Base-by-base conservation (phyloP, 2,329 filamentous ascomycete species). In the Trichoderma sp. region DNA sequence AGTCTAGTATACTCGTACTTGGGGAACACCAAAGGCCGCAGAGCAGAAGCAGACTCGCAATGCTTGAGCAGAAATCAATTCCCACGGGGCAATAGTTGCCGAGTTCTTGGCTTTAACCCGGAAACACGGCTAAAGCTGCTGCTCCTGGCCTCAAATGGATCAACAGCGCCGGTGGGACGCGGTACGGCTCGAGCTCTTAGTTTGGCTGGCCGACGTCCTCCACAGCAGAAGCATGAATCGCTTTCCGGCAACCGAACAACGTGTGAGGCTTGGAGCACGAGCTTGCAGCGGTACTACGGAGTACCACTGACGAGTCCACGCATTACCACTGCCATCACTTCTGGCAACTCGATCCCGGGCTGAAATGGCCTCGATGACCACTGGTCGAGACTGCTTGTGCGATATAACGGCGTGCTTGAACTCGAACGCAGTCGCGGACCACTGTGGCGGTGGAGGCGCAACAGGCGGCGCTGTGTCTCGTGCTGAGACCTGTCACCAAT, bases 181-280 rank as follows among this genome's bases (percentile, higher is more conserved):
- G 68, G 67, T 68, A 66, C 68, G 68, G 66, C 68, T 68, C 68
- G 66, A 64, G 62, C 57, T 65, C 59, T 66, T 66, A 68, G 58
- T 65, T 63, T 57, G n/a, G 56, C 65, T 63, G 63, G 43, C 50
- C 30, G 56, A 59, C 63, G 26, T 54, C 56, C 63, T 60, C 63
- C 63, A 60, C 63, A 52, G 34, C 44, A 43, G 43, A 60, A 45
- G 43, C 63, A 47, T 44, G 50, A 50, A 61, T 54, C 48, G 50
- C 51, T 55, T 54, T 65, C 63, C 63, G 55, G 47, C 30, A 54
- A 30, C 41, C 50, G 59, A 54, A 28, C 48, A 26, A 15, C 48
- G 26, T 19, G 26, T 19, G 48, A 17, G 26, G 30, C 48, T 34
- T 28, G 15, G 19, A 52, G 28, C 17, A 34, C 30, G 26, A 17